Conservation (phyloP, 495 filamentous ascomycete species). For the Tuber magnatum region DNA sequence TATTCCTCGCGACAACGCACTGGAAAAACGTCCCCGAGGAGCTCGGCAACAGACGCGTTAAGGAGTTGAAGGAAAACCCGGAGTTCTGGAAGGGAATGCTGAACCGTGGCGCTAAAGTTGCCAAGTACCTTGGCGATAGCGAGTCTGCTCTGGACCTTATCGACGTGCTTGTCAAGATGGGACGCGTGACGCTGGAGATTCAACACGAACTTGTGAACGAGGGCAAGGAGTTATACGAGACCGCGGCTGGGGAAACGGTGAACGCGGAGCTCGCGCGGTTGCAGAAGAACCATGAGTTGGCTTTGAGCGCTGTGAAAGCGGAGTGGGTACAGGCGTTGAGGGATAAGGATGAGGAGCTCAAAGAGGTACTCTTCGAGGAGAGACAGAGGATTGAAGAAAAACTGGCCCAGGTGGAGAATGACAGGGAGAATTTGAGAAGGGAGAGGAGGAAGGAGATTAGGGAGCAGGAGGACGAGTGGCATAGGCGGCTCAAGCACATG, state of each 20-base stretch:
- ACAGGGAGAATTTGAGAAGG: conserved; percentile 18
- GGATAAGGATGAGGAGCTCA: conserved; percentile 34
- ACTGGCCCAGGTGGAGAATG: conserved; percentile 33
- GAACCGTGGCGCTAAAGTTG: conserved; percentile 30
- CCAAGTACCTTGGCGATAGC: conserved; percentile 37
- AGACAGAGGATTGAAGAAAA: conserved; percentile 29
- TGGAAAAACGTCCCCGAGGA: conserved; percentile 42
- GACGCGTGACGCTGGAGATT: conserved; percentile 39
- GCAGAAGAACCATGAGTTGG: conserved; percentile 23
- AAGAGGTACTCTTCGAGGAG: conserved; percentile 30
- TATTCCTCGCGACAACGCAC: conserved; percentile 47
- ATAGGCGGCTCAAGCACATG: conserved; percentile 2
- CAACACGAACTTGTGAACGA: conserved; percentile 44
- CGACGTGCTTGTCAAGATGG: conserved; percentile 14
- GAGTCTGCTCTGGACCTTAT: conserved; percentile 41
- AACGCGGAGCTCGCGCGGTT: conserved; percentile 35
- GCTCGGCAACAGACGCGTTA: conserved; percentile 41
- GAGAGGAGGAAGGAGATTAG: conserved; percentile 9
- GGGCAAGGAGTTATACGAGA: conserved; percentile 41
- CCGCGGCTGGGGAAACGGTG: conserved; percentile 41
- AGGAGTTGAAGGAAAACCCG: conserved; percentile 39
- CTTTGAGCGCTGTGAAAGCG: conserved; percentile 26
- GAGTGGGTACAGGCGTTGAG: conserved; percentile 33
- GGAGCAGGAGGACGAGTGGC: conserved; percentile 10
- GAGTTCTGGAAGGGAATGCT: conserved; percentile 46